Percentiles rank a stretch among this genome's conserved stretches.
These are phyloP conservation scores for Leccinum subgranulosum DNA, from an alignment of 768 basidiomycete species.

Conservation along the genomic window DNA sequence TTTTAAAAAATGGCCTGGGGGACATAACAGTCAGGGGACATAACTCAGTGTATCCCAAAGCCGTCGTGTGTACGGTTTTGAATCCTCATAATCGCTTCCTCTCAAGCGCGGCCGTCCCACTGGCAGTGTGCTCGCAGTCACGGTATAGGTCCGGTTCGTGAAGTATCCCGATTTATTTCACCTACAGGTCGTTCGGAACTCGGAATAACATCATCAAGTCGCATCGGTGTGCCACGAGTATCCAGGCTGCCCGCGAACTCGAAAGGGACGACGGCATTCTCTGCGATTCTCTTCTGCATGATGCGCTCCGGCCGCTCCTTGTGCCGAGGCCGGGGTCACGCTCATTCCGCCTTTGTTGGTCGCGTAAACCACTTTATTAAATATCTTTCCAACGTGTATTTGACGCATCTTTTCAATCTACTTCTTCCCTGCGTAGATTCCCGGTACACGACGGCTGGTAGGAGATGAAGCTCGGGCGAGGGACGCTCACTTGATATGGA, in stretches of 20 bases:
- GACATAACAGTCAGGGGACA: no score
- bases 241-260: conserved; percentile 96
- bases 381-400: conserved; percentile 10
- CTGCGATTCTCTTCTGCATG: conserved; percentile 98
- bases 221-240: conserved; percentile 99
- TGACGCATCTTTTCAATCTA: conserved; percentile 3
- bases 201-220: conserved; percentile 76
- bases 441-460: conserved; percentile 37
- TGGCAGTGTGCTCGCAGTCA: no score
- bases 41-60: no score
- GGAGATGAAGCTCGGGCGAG: no score
- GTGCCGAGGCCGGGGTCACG: conserved; percentile 97
- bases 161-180: no score
- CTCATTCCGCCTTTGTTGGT: conserved; percentile 98
- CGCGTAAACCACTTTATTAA: conserved; percentile 54
- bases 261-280: conserved; percentile 92
- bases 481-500: no score
- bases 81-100: no score
- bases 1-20: no score
- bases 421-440: conserved; percentile 55
- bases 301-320: conserved; percentile 94
- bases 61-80: conserved; percentile 22
- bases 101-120: no score
- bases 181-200: conserved; percentile 35
- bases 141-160: no score